Evolutionary conservation across 2,329 filamentous ascomycete genomes (phyloP), one percentile per base, ranked within the genome.

Genomic region (Teratosphaeria nubilosa): DNA sequence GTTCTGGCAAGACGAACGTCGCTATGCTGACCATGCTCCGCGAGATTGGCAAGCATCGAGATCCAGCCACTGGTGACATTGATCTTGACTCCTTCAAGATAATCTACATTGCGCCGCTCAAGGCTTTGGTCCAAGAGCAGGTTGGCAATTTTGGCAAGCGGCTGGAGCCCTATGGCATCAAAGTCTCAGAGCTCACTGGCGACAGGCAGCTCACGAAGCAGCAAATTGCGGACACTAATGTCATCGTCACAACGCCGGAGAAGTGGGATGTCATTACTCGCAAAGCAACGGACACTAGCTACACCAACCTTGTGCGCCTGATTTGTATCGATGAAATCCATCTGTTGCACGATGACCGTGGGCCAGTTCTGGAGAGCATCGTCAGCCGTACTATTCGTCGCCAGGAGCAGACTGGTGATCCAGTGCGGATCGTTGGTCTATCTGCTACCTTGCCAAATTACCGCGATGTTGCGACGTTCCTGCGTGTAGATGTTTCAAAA

Each of bases 221-320:
- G 73, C 94, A 99, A 78, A 97, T 99, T 63, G 85, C 92, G 1
- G 94, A 99, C 69, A 99, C 94, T 0, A 92, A 99, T 72, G 86
- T 99, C 66, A 99, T 99, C 66, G 91, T 99, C 59, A 99, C 94
- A 0, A 99, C 94, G 0, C 94, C 94, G 22, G 94, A 99, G 75
- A 99, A 99, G 76, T 99, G 91, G 88, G 94, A 99, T 74, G 92
- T 99, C 65, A 96, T 99, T 66, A 99, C 95, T 5, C 85, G 95
- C 75, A 99, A 99, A 75, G 91, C 92, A 6, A 96, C 92, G 1
- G 95, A 99, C 71, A 84, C 94, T 57, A 95, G 91, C 67, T 99
- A 99, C 74, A 99, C 91, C 16, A 95, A 95, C 67, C 83, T 99
- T n/a, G 94, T 99, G 27, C 87, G 92, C 45, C 81, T 99, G 11